Evolutionary conservation across 768 basidiomycete species (phyloP), one percentile per base, ranked within the genome.

Genomic region (Strobilomyces confusus): DNA sequence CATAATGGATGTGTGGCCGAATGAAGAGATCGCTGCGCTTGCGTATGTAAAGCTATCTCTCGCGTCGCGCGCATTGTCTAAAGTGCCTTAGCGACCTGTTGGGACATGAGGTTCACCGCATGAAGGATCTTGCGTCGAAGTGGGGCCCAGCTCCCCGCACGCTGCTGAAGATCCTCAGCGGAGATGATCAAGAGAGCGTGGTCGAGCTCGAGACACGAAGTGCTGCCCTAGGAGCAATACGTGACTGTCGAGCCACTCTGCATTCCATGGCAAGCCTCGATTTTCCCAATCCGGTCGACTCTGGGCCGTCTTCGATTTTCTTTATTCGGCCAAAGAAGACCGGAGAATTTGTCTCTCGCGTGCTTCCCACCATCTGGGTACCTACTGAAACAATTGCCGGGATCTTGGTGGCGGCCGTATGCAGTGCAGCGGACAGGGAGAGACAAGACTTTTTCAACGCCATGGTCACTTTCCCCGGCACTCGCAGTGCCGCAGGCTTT

Each of bases 361-460:
- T 19, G 22, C 32, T 33, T 41, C 52, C 41, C n/a, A 26, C 30
- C 12, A 26, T 52, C n/a, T 49, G 19, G 12, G 11, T 48, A 25
- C 52, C 52, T 12, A 52, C 52, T 33, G 30, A 40, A 19, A 33
- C 25, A 11, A 48, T 52, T 9, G 38, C 37, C 19, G 37, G 19
- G 9, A 37, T 41, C 25, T 9, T 52, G 19, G 45, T 12, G 9
- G 32, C 12, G 19, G 52, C 52, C 9, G 30, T 52, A 15, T 41
- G 29, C 29, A 22, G 19, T 23, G 25, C 48, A 9, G 42, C 17
- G 3, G 48, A 49, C 32, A 42, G 34, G 30, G 53, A 54, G 7
- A 54, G 48, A 25, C 48, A 51, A 29, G 29, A 50, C 17, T 44
- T 54, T 19, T 51, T 51, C 49, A 51, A 51, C 11, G 29, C 20